Evolutionary conservation across 2,329 filamentous ascomycete genomes (phyloP), one percentile per base, ranked within the genome.

Genomic region (Pyrenochaeta sp.): DNA sequence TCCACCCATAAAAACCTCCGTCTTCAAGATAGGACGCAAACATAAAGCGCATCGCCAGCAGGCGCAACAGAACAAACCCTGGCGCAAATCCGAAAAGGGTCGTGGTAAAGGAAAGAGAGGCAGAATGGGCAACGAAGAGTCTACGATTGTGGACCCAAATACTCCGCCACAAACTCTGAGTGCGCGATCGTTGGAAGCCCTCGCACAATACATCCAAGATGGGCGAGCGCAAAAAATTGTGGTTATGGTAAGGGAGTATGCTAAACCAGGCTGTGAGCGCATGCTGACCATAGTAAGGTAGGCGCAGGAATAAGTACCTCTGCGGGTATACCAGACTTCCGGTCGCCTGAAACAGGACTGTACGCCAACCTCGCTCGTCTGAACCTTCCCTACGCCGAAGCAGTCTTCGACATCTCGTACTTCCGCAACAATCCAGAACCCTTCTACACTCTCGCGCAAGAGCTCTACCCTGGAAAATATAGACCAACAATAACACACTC

Each of bases 351-450:
- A 52, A 98, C 94, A 0, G 95, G 95, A 2, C 85, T 99, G 10
- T 99, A 99, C 75, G 89, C 91, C 67, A 98, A 98, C 70, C 87
- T 99, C 27, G 90, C 90, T 18, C 86, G 90, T 46, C 84, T 98
- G 29, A 87, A 96, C 55, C 84, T 99, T 0, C 93, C 93, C 0
- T 89, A 94, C 67, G 89, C 94, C 18, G 92, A 98, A 78, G 93
- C 92, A 30, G 92, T 98, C 39, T 98, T 99, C 77, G 92, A 97
- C 70, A 94, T 99, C 60, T 82, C 82, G 53, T 99, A 91, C 81
- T 99, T 99, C 79, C 85, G 89, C 57, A 71, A 87, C 37, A 90
- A 96, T 61, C 95, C 95, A 0, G 82, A 87, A 29, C 93, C 95
- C 0, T 99, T 99, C 79, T 99, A 98, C 76, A 86, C 91, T 1